Evolutionary conservation across 495 filamentous ascomycete genomes (phyloP), one percentile per base, ranked within the genome.

Genomic region (Lepraria neglecta): DNA sequence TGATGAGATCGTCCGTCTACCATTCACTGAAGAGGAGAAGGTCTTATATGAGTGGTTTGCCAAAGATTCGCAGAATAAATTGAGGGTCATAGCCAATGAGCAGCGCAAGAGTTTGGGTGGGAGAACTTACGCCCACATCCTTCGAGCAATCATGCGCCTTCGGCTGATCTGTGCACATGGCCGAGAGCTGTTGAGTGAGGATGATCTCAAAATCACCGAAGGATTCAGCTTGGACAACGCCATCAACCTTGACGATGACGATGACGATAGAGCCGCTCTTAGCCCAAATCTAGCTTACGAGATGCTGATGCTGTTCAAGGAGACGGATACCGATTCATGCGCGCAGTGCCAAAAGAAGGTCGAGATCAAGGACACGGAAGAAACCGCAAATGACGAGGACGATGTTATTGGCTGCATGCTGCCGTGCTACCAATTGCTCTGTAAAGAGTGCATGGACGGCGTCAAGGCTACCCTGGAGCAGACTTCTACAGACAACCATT

Each of bases 91-190:
- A 52, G 74, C 82, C 0, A 76, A 71, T 48, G 74, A 80, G 31
- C 68, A 70, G 59, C 76, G 76, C 59, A 83, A 79, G 31, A 84
- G 83, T 65, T 78, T 96, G 48, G 87, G 88, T 52, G 91, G 91
- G 24, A 89, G 83, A 50, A 83, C 86, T 57, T 96, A 94, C 70
- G 89, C 91, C 30, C 89, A 95, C 63, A 90, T 97, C 56, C 74
- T 98, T 44, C 90, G 89, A 61, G 87, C 89, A 10, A 96, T 98
- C 74, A 82, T 92, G 68, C 89, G 91, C 45, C 81, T 98, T 10
- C 90, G 94, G 6, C 82, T 91, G 50, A 85, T 97, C 35, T 97
- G 90, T 67, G 94, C 92, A 4, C 90, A 96, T 72, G 94, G 94
- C 7, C 86, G 84, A 67, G 94, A 97, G 60, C 80, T 97, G 31